Evolutionary conservation across 2,329 filamentous ascomycete species (phyloP), one percentile per base, ranked within the genome.

Genomic region (Aspergillus carbonarius): DNA sequence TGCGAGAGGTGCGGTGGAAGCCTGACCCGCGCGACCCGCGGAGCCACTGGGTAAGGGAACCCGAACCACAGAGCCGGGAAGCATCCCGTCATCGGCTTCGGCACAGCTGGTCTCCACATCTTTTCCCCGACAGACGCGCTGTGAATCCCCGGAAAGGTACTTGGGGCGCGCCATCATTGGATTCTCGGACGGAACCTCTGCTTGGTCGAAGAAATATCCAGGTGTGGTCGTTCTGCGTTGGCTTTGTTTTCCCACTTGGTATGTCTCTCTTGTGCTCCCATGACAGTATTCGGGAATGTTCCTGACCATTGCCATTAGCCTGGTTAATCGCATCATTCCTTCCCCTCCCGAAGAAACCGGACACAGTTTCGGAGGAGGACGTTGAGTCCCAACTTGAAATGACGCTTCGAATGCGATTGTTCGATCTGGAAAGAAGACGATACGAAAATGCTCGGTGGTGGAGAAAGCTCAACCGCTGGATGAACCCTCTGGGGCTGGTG

Each of bases 311-410:
- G 49, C 42, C 48, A 57, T 50, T 65, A 88, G 89, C 88, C 56
- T 96, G 91, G 91, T 90, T 93, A 78, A 80, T 92, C 62, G 92
- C 88, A 1, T 85, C 91, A 1, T 82, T 93, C 55, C 79, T 95
- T 12, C 90, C 90, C 1, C 75, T 96, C 6, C 90, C 90, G 9
- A 78, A 79, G 1, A 82, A 82, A 55, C 83, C 86, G 0, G 69
- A 71, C 8, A 75, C 79, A 18, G 67, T 75, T 1, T 77, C 82
- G 17, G 83, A 85, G 73, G 77, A 81, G 39, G 81, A 87, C 68
- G 73, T 68, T 27, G 69, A 68, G 56, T 46, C 70, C 23, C 68
- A 74, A 58, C 60, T 80, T 40, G 79, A 79, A 59, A 73, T 74
- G 42, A 78, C 81, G 18, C 74, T 82, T 47, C 73, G 77, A 30